Evolutionary conservation across 1,139 yeast species (phyloP).

Genomic region (Yamadazyma kanchanaburiensis): DNA sequence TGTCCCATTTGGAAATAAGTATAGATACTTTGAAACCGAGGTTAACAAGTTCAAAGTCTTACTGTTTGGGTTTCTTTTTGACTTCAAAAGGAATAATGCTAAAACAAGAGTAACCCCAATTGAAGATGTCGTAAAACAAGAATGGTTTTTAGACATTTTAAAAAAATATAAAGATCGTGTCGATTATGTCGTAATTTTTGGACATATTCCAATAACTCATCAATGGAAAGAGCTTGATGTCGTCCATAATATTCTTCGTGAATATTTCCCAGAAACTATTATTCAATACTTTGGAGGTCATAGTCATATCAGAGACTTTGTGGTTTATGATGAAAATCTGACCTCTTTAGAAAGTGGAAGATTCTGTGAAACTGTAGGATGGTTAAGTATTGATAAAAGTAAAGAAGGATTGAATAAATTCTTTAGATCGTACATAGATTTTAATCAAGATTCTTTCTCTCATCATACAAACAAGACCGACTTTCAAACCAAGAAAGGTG

Average conservation of each 20-base stretch:
- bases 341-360: slow-evolving; percentile 88
- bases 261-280: slow-evolving; percentile 53
- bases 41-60: slow-evolving; percentile 51
- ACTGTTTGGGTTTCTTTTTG: slow-evolving; percentile 77
- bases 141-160: slow-evolving; percentile 64
- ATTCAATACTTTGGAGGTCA: slow-evolving; percentile 95
- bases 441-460: slow-evolving; percentile 65
- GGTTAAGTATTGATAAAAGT: slow-evolving; percentile 55
- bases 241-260: slow-evolving; percentile 54
- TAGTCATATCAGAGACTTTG: slow-evolving; percentile 86
- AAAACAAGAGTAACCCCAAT: slow-evolving; percentile 67
- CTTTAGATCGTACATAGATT: slow-evolving; percentile 74
- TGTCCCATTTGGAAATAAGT: slow-evolving; percentile 68
- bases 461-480: slow-evolving; percentile 42
- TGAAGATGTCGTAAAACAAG: slow-evolving; percentile 47
- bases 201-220: slow-evolving; percentile 75
- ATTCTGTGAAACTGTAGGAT: slow-evolving; percentile 90
- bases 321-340: slow-evolving; percentile 60
- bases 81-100: slow-evolving; percentile 61
- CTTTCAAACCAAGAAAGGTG: slow-evolving; percentile 53
- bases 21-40: slow-evolving; percentile 62
- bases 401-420: slow-evolving; percentile 18
- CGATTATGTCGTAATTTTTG: slow-evolving; percentile 68
- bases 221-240: slow-evolving; percentile 53
- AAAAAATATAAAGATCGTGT: slow-evolving; percentile 38